phyloP scores from a whole-genome alignment of 148 eudicot genomes.

The Amaranthus hypochondriacus region DNA sequence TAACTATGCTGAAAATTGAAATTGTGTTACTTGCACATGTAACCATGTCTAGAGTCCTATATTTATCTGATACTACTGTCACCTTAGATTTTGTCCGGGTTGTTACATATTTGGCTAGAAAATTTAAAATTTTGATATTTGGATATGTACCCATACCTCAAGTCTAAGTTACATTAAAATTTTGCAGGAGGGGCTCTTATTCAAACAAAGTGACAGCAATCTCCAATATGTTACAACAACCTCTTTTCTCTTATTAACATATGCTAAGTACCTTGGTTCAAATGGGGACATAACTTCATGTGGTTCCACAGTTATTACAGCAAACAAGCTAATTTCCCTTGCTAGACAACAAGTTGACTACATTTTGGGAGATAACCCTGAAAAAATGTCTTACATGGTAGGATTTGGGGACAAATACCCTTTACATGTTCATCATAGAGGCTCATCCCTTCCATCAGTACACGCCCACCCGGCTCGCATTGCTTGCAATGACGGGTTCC shows the following conservation, averaged over 20 bases:
- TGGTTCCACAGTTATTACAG: conserved; percentile 40
- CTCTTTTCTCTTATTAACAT: conserved; percentile 60
- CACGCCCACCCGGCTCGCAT: conserved; percentile 47
- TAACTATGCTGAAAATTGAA: too few relatives aligned
- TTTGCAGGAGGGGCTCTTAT: conserved; percentile 76
- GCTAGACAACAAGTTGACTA: conserved; percentile 77
- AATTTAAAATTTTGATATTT: too few relatives aligned
- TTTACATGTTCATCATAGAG: conserved; percentile 64
- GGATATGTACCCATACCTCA: too few relatives aligned
- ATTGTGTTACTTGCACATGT: too few relatives aligned
- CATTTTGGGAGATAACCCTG: conserved; percentile 69
- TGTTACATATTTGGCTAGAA: too few relatives aligned
- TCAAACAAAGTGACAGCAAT: conserved; percentile 69
- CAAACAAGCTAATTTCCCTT: conserved; percentile 45
- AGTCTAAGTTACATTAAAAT: background rate
- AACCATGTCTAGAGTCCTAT: too few relatives aligned
- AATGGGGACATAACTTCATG: conserved; percentile 40
- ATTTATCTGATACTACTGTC: too few relatives aligned
- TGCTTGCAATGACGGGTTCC: conserved; percentile 60
- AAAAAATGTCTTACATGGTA: conserved; percentile 75
- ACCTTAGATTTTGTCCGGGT: too few relatives aligned
- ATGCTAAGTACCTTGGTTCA: conserved; percentile 59
- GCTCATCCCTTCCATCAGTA: conserved; percentile 67
- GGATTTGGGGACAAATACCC: conserved; percentile 78
- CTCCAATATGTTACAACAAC: conserved; percentile 83